A percentile compares a stretch with the other conserved stretches of the same genome.
Conservation (phyloP, 805 yeast species). For the Tetrapisispora namnaoensis region DNA sequence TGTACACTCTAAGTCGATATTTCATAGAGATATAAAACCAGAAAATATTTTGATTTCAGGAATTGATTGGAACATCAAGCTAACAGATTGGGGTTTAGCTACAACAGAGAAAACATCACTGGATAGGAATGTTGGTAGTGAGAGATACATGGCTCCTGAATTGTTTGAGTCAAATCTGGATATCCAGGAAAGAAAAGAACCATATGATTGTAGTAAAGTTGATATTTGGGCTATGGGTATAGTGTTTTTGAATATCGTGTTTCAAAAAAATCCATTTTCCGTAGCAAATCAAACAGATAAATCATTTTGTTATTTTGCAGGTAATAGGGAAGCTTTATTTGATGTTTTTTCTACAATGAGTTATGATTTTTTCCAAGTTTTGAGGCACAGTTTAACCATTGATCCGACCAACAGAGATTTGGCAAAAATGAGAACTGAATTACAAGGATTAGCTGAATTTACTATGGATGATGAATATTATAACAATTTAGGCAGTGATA, state of each 20-base stretch:
- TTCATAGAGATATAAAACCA: conserved; percentile 75
- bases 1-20: conserved; percentile 62
- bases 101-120: conserved; percentile 42
- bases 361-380: conserved; percentile 73
- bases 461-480: conserved; percentile 73
- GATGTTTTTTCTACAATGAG: conserved; percentile 89
- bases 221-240: conserved; percentile 90
- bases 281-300: conserved; percentile 75
- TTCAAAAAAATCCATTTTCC: conserved; percentile 79
- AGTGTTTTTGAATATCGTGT: conserved; percentile 71
- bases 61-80: conserved; percentile 45
- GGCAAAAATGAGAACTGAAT: conserved; percentile 46
- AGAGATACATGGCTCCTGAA: conserved; percentile 93
- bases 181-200: conserved; percentile 34
- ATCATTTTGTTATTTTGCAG: conserved; percentile 74
- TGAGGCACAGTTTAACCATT: conserved; percentile 66
- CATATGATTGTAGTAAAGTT: conserved; percentile 69
- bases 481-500: conserved; percentile 29
- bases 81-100: conserved; percentile 72
- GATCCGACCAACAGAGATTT: conserved; percentile 82
- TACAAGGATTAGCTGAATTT: conserved; percentile 51
- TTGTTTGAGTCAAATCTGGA: conserved; percentile 47
- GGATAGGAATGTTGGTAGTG: conserved; percentile 82
- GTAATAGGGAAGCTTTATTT: conserved; percentile 79
- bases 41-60: conserved; percentile 58